Percentiles rank a stretch among this genome's conserved stretches.
Evolutionary conservation across 2,329 filamentous ascomycete genomes (phyloP).

Genomic region (Alternaria panax): DNA sequence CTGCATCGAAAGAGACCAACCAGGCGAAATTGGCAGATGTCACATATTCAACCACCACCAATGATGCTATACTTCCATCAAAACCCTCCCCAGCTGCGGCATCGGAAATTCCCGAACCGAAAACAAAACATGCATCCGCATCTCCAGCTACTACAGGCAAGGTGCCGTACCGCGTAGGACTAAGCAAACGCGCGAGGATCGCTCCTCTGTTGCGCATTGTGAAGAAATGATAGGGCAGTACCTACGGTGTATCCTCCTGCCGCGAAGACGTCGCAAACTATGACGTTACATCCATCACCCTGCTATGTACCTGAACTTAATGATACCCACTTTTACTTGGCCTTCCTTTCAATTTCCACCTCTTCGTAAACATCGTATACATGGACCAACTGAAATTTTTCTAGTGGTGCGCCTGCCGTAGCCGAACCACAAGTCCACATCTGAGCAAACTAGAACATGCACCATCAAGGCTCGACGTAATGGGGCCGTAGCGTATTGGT

Average conservation of each 20-base stretch:
- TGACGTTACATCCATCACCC: not conserved
- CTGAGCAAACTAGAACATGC: not conserved
- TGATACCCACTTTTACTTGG: constrained; percentile 23
- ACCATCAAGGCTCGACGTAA: not conserved
- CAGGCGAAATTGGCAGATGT: not conserved
- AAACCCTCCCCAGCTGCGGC: not conserved
- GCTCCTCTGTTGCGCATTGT: constrained; percentile 57
- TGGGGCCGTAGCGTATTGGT: not conserved
- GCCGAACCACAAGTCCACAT: not conserved
- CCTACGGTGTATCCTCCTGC: not conserved
- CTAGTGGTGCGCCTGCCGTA: not conserved
- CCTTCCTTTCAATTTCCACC: not conserved
- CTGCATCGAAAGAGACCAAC: not conserved
- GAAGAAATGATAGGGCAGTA: constrained; percentile 48
- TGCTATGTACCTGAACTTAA: not conserved
- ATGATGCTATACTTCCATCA: not conserved
- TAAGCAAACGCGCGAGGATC: constrained; percentile 59
- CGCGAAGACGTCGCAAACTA: no score
- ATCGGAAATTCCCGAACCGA: constrained; percentile 27
- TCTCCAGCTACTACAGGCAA: constrained; percentile 49
- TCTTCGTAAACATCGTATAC: not conserved
- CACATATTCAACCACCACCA: not conserved
- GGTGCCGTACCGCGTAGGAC: constrained; percentile 56
- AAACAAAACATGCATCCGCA: constrained; percentile 23
- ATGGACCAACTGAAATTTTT: not conserved